Conservation (phyloP, 441 rosid genomes). For the Erodium trifolium region DNA sequence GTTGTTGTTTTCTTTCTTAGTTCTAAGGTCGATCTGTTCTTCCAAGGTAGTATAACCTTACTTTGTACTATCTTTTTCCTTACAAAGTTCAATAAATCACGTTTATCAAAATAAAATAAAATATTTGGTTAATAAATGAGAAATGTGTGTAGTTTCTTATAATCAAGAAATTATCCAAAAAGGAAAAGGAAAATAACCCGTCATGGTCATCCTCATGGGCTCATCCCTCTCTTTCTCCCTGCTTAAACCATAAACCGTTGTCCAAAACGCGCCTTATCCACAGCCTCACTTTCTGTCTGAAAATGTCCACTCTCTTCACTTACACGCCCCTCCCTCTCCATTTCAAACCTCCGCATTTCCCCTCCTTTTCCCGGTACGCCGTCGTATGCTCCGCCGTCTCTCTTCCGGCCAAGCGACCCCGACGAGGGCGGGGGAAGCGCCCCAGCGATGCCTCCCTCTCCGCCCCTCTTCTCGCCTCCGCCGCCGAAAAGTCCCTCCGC, state of each 20-base stretch:
- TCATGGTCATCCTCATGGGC: too few relatives aligned
- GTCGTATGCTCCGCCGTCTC: neutral
- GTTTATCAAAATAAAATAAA: too few relatives aligned
- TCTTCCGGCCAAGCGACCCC: neutral
- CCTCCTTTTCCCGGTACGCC: neutral
- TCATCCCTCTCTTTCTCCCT: too few relatives aligned
- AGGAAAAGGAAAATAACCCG: too few relatives aligned
- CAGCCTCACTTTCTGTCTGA: neutral
- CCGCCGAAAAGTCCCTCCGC: constrained; percentile 79
- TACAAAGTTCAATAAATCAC: too few relatives aligned
- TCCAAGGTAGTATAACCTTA: too few relatives aligned
- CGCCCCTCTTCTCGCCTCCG: constrained; percentile 32
- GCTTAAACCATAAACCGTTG: neutral
- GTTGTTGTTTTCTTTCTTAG: too few relatives aligned
- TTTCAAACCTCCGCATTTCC: neutral
- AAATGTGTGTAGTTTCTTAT: too few relatives aligned
- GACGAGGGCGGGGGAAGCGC: neutral
- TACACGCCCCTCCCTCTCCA: neutral
- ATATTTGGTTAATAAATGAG: too few relatives aligned
- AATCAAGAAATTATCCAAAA: too few relatives aligned
- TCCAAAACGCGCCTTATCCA: neutral
- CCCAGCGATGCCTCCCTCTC: neutral
- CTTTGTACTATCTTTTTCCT: too few relatives aligned
- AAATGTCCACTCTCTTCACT: constrained; percentile 1
- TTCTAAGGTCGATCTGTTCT: too few relatives aligned